A percentile compares a stretch with the other conserved stretches of the same genome.
Evolutionary conservation across 257 asterid genomes (phyloP).

Genomic region (Capsicum pubescens): DNA sequence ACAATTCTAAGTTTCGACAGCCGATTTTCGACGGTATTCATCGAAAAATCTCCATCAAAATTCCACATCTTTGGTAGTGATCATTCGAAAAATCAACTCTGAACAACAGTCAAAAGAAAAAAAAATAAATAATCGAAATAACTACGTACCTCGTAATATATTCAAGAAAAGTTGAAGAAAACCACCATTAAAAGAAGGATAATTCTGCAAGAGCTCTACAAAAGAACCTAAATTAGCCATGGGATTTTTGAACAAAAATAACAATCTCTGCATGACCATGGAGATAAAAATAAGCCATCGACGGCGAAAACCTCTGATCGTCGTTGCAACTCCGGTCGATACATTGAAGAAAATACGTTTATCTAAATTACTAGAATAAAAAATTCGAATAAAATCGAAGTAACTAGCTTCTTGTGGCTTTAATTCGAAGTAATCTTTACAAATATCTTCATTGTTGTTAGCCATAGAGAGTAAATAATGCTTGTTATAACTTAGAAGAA

Average conservation of each 20-base stretch:
- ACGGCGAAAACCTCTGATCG: conserved; percentile 36
- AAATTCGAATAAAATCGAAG: conserved; percentile 51
- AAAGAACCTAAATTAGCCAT: conserved; percentile 45
- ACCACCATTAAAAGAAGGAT: conserved; percentile 63
- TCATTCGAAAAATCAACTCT: neutral
- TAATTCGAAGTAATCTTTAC: conserved; percentile 43
- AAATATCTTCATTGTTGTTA: conserved; percentile 34
- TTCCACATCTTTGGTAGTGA: neutral
- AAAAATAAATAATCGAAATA: neutral
- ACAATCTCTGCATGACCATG: conserved; percentile 48
- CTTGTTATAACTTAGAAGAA: neutral
- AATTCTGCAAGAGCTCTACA: conserved; percentile 53
- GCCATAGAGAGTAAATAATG: neutral
- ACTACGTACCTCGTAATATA: conserved; percentile 61
- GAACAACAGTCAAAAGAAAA: neutral
- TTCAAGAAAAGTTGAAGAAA: conserved; percentile 44
- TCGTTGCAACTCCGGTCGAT: conserved; percentile 26
- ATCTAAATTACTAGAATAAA: conserved; percentile 47
- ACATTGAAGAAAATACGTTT: conserved; percentile 44
- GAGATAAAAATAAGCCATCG: conserved; percentile 76
- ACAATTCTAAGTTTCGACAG: no score
- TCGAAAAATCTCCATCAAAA: neutral
- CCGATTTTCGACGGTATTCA: no score
- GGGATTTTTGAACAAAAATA: conserved; percentile 48
- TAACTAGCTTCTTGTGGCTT: conserved; percentile 52